Evolutionary conservation across 2,329 filamentous ascomycete genomes (phyloP).

Genomic region (Fusarium decemcellulare): DNA sequence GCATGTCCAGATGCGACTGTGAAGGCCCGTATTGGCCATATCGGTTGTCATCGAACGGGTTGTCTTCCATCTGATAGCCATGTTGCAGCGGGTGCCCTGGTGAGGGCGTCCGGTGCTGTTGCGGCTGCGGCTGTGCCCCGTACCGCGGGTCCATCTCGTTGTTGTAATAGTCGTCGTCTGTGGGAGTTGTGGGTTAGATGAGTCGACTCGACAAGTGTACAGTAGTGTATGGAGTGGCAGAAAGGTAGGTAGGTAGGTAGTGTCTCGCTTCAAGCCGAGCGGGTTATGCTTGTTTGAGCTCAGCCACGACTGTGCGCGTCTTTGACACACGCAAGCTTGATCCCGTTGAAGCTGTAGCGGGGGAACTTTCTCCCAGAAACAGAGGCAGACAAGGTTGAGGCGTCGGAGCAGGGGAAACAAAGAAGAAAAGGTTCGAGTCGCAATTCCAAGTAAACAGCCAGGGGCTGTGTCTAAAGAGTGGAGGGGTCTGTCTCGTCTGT

Average conservation of each 20-base stretch:
- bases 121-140: slow-evolving; percentile 44
- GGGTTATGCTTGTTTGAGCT: slow-evolving; percentile 17
- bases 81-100: slow-evolving; percentile 81
- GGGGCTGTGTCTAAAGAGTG: slow-evolving; percentile 36
- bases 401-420: slow-evolving; percentile 2
- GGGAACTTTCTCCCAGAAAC: slow-evolving; percentile 13
- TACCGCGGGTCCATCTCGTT: slow-evolving; percentile 66
- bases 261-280: slow-evolving; percentile 11
- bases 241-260: slow-evolving; percentile 9
- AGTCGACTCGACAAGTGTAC: slow-evolving; percentile 1
- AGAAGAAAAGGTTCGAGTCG: slow-evolving; percentile 12
- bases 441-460: slow-evolving; percentile 31
- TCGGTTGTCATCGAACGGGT: slow-evolving; percentile 77
- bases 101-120: slow-evolving; percentile 76
- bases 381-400: slow-evolving; percentile 5
- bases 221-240: slow-evolving; percentile 14
- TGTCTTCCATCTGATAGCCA: slow-evolving; percentile 87
- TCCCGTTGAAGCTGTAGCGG: slow-evolving; percentile 17
- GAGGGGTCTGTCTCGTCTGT: slow-evolving; percentile 43
- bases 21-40: slow-evolving; percentile 63
- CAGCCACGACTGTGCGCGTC: slow-evolving; percentile 37
- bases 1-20: slow-evolving; percentile 49
- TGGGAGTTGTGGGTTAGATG: slow-evolving; percentile 39
- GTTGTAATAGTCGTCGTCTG: slow-evolving; percentile 74
- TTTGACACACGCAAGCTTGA: slow-evolving; percentile 27